These are phyloP conservation scores for Ogataea henricii DNA, from an alignment of 805 yeast genomes.

Conservation along the genomic window DNA sequence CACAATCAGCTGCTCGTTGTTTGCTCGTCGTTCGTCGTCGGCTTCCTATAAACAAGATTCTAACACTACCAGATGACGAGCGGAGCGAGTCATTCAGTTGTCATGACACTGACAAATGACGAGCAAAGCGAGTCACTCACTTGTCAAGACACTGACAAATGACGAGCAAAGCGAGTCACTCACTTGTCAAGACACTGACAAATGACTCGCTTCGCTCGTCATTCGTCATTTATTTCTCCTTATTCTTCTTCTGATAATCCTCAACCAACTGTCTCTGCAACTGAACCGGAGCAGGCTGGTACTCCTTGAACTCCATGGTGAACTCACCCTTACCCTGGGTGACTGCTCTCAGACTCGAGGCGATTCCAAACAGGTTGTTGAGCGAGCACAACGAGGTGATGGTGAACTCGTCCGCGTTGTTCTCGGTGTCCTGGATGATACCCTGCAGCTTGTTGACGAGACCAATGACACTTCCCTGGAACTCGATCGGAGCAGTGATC, in stretches of 20 bases:
- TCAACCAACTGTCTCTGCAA: slow-evolving; percentile 88
- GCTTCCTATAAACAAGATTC: too few relatives aligned
- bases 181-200: background rate
- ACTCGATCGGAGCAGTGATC: slow-evolving; percentile 92
- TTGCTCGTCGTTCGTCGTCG: too few relatives aligned
- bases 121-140: background rate
- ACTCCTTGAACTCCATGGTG: slow-evolving; percentile 89
- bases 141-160: background rate
- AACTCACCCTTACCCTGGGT: slow-evolving; percentile 99
- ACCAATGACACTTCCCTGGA: slow-evolving; percentile 92
- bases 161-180: background rate
- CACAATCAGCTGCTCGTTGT: too few relatives aligned
- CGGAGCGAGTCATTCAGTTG: too few relatives aligned
- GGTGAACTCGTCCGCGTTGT: slow-evolving; percentile 92
- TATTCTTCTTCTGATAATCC: slow-evolving; percentile 66
- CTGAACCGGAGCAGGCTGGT: slow-evolving; percentile 87
- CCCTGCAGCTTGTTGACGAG: slow-evolving; percentile 91
- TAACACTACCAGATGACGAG: too few relatives aligned
- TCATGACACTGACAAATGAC: too few relatives aligned
- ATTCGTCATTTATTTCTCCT: slow-evolving; percentile 18
- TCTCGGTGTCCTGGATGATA: slow-evolving; percentile 89
- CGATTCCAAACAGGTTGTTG: slow-evolving; percentile 94
- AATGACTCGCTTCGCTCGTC: background rate
- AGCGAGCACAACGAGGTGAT: slow-evolving; percentile 94
- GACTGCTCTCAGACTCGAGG: slow-evolving; percentile 90